These are phyloP conservation scores for Trypanosomatidae sp. DNA, from an alignment of 208 protist genomes.

Conservation along the genomic window DNA sequence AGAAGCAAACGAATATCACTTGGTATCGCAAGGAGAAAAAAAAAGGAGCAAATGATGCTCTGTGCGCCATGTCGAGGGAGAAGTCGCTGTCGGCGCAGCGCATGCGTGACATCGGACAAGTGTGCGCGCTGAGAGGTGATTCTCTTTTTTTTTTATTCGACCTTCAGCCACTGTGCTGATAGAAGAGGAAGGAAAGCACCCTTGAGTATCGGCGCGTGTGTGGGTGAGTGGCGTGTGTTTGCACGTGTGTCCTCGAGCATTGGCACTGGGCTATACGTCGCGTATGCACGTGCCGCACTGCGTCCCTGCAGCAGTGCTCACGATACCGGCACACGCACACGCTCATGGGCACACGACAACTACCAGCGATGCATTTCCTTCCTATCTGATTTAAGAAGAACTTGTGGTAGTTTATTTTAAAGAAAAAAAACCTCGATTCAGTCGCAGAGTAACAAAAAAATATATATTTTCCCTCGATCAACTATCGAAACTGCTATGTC, in stretches of 20 bases:
- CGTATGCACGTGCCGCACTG: not conserved
- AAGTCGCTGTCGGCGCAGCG: not conserved
- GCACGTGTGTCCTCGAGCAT: not conserved
- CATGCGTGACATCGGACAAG: not conserved
- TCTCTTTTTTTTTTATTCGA: constrained; percentile 2
- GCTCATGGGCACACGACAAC: not conserved
- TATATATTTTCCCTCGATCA: not conserved
- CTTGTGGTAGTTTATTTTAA: constrained; percentile 4
- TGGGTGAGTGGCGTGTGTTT: not conserved
- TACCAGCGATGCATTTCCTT: not conserved
- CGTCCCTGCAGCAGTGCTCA: not conserved
- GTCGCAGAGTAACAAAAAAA: constrained; percentile 14
- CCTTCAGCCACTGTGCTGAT: constrained; percentile 2
- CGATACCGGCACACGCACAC: not conserved
- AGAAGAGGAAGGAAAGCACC: not conserved
- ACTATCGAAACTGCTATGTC: too few relatives aligned
- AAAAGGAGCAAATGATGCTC: not conserved
- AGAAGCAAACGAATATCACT: not conserved
- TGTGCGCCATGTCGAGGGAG: not conserved
- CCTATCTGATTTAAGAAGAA: constrained; percentile 4
- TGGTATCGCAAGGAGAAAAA: not conserved
- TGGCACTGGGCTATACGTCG: too few relatives aligned
- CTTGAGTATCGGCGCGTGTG: not conserved
- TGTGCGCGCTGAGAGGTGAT: not conserved
- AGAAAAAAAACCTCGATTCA: not conserved